Evolutionary conservation across 2,329 filamentous ascomycete species (phyloP).

Genomic region (Fusarium dimerum): DNA sequence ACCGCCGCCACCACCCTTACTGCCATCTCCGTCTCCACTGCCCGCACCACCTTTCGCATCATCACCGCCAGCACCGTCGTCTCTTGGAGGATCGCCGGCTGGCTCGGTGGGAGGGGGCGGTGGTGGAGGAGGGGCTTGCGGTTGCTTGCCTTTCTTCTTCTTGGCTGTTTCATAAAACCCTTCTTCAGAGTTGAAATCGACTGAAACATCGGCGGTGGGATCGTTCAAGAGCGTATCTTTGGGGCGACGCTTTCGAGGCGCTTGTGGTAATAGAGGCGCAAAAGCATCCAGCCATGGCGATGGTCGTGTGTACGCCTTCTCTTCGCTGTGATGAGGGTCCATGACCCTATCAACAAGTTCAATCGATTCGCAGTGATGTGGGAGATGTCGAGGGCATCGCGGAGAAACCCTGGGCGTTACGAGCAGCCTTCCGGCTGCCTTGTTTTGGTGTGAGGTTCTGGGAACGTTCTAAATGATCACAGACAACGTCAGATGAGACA

Average conservation of each 20-base stretch:
- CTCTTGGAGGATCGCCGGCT: constrained; percentile 24
- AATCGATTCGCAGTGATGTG: constrained; percentile 23
- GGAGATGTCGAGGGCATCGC: constrained; percentile 37
- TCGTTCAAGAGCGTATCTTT: constrained; percentile 45
- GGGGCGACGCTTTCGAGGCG: constrained; percentile 22
- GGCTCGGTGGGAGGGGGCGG: constrained; percentile 22
- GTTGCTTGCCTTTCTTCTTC: constrained; percentile 57
- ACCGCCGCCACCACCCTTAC: constrained; percentile 24
- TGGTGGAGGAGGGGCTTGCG: constrained; percentile 28
- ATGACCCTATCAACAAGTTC: constrained; percentile 23
- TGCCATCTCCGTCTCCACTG: constrained; percentile 39
- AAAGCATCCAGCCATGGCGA: constrained; percentile 21
- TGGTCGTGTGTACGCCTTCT: constrained; percentile 30
- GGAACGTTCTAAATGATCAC: constrained; percentile 14
- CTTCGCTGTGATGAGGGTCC: constrained; percentile 36
- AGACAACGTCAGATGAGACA: constrained; percentile 26
- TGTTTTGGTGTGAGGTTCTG: constrained; percentile 15
- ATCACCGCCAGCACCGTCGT: constrained; percentile 37
- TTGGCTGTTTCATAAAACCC: constrained; percentile 56
- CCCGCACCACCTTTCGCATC: constrained; percentile 32
- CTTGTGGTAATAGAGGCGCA: constrained; percentile 22
- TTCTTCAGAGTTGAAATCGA: constrained; percentile 60
- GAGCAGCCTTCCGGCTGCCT: constrained; percentile 20
- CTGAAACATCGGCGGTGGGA: constrained; percentile 43
- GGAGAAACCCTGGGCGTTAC: constrained; percentile 31